Percentiles rank a stretch among this genome's conserved stretches.
phyloP scores from a whole-genome alignment of 2,329 filamentous ascomycete genomes.

The Rutstroemia sp. region DNA sequence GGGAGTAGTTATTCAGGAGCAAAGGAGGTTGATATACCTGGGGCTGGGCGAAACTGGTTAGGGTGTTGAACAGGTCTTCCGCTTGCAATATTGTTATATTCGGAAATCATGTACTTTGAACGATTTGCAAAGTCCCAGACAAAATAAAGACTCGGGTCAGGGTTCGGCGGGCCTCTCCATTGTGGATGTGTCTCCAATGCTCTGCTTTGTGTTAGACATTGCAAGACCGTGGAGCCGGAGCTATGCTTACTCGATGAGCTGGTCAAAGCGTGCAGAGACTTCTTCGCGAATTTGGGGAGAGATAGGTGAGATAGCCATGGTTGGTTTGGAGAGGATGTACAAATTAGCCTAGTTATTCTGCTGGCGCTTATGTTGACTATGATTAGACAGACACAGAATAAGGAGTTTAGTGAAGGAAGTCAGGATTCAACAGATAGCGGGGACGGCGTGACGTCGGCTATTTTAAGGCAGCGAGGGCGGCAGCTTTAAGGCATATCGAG shows the following conservation, averaged over 20 bases:
- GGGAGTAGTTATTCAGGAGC: background rate
- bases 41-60: constrained; percentile 28
- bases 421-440: too few species aligned
- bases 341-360: background rate
- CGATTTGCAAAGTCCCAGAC: constrained; percentile 37
- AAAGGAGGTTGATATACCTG: constrained; percentile 9
- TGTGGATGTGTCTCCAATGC: constrained; percentile 17
- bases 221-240: background rate
- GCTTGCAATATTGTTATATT: constrained; percentile 34
- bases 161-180: constrained; percentile 17
- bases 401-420: too few species aligned
- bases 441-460: too few species aligned
- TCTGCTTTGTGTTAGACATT: constrained; percentile 6
- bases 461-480: too few species aligned
- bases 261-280: background rate
- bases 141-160: constrained; percentile 30
- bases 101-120: constrained; percentile 35
- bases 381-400: background rate
- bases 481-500: too few species aligned
- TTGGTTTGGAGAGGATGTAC: background rate
- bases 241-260: background rate
- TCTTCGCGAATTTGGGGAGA: constrained; percentile 2
- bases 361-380: background rate
- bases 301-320: background rate
- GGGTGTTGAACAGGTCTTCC: constrained; percentile 30